phyloP scores from a whole-genome alignment of 129 eudicot species.

The Centaurea solstitialis region DNA sequence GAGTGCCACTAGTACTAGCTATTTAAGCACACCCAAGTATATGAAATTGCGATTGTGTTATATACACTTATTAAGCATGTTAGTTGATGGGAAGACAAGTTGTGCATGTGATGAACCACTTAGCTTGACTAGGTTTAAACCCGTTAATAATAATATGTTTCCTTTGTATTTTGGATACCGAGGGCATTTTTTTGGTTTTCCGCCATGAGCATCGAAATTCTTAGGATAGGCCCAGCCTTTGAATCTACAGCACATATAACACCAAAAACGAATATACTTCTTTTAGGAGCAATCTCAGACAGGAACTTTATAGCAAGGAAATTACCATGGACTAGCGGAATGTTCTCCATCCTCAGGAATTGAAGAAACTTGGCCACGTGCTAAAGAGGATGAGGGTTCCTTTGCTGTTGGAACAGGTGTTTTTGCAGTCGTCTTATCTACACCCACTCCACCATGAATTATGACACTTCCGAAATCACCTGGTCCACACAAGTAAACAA shows the following conservation, averaged over 20 bases:
- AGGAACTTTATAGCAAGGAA: constrained; percentile 16
- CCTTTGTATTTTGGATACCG: too few species aligned
- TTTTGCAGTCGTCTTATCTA: constrained; percentile 39
- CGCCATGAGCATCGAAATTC: too few species aligned
- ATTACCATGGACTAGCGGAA: constrained; percentile 61
- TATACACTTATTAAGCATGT: too few species aligned
- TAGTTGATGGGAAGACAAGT: too few species aligned
- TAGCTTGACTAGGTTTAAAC: too few species aligned
- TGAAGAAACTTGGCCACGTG: constrained; percentile 39
- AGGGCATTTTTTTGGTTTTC: too few species aligned
- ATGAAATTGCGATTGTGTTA: too few species aligned
- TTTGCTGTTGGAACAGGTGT: constrained; percentile 23
- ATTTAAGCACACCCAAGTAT: too few species aligned
- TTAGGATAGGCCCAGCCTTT: neutral
- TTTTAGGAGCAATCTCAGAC: neutral
- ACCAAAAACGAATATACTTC: neutral
- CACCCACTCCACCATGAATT: constrained; percentile 63
- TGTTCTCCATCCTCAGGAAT: constrained; percentile 40
- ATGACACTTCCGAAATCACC: constrained; percentile 90
- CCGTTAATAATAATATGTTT: too few species aligned
- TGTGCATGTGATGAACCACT: too few species aligned
- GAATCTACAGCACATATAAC: neutral
- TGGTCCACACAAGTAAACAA: constrained; percentile 18
- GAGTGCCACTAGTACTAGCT: too few species aligned
- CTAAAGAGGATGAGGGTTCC: constrained; percentile 36